These are phyloP conservation scores for Saturnispora diversa DNA, from an alignment of 805 yeast species.

Conservation along the genomic window DNA sequence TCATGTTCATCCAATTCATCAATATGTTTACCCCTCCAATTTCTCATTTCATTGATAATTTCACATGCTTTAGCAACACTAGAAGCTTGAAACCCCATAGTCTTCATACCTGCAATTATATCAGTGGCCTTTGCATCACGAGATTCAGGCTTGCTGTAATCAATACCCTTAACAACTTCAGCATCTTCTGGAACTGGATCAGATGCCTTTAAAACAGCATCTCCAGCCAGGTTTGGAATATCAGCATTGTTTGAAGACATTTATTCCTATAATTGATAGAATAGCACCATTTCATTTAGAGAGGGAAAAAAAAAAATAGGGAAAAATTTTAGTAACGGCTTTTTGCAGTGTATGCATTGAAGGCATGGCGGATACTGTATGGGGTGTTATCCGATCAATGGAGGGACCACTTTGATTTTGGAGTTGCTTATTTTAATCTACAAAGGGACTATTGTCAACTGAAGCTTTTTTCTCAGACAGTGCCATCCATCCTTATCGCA, in stretches of 20 bases:
- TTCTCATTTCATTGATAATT: conserved; percentile 84
- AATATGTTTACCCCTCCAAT: conserved; percentile 81
- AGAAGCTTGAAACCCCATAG: conserved; percentile 97
- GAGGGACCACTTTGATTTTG: too few species aligned
- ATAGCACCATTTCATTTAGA: too few species aligned
- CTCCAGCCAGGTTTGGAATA: conserved; percentile 70
- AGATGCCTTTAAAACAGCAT: conserved; percentile 84
- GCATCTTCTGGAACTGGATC: conserved; percentile 79
- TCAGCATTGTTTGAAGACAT: conserved; percentile 21
- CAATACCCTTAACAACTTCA: conserved; percentile 77
- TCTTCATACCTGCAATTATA: conserved; percentile 72
- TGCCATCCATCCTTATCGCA: too few species aligned
- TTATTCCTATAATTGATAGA: not conserved
- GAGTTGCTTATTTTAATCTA: too few species aligned
- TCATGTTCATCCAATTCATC: conserved; percentile 63
- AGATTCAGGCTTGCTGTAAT: conserved; percentile 72
- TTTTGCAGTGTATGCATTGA: too few species aligned
- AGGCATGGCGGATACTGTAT: too few species aligned
- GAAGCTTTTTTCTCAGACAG: not conserved
- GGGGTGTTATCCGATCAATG: too few species aligned
- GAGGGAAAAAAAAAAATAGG: not conserved
- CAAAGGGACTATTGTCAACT: too few species aligned
- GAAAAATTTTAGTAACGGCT: not conserved
- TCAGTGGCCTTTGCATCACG: conserved; percentile 73
- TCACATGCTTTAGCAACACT: conserved; percentile 84